Percentiles rank a stretch among this genome's conserved stretches.
Evolutionary conservation across 139 green algal genomes (phyloP).

Genomic region (Deuterostichococcus epilithicus): DNA sequence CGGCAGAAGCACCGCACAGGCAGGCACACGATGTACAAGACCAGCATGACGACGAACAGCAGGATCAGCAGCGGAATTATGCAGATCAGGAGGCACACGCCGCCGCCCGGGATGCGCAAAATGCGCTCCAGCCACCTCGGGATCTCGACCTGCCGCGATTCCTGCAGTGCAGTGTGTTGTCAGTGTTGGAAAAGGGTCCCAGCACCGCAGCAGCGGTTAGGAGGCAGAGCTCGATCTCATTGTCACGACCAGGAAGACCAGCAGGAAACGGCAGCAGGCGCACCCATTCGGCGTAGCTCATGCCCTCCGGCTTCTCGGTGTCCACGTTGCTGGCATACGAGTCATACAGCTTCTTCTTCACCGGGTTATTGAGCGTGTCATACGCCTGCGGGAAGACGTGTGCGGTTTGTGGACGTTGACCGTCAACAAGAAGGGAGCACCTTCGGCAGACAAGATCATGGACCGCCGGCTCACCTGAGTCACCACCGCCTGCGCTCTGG

Average conservation of each 20-base stretch:
- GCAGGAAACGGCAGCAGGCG: not conserved
- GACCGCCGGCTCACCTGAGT: slow-evolving; percentile 5
- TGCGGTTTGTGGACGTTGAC: too few relatives aligned
- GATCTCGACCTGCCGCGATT: slow-evolving; percentile 7
- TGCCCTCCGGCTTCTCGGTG: slow-evolving; percentile 15
- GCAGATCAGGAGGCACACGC: not conserved
- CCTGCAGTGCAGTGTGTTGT: too few relatives aligned
- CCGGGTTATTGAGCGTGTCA: slow-evolving; percentile 20
- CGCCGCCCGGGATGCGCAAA: slow-evolving; percentile 14
- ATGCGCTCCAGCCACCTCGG: slow-evolving; percentile 17
- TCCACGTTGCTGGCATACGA: slow-evolving; percentile 19
- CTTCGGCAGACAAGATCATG: too few relatives aligned
- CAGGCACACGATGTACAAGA: slow-evolving; percentile 6
- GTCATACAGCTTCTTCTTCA: slow-evolving; percentile 22
- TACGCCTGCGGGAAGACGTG: slow-evolving; percentile 5
- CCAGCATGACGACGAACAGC: slow-evolving; percentile 18
- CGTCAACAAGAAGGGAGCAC: too few relatives aligned
- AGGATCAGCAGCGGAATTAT: slow-evolving; percentile 7
- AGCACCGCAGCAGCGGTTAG: too few relatives aligned
- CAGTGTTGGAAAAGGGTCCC: too few relatives aligned
- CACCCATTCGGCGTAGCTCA: slow-evolving; percentile 27
- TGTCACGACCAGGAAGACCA: too few relatives aligned
- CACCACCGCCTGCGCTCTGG: not conserved
- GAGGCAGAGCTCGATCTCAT: too few relatives aligned
- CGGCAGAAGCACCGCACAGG: not conserved